These are phyloP conservation scores for Calonectria leucothoes DNA, from an alignment of 2,329 filamentous ascomycete species.

Conservation along the genomic window DNA sequence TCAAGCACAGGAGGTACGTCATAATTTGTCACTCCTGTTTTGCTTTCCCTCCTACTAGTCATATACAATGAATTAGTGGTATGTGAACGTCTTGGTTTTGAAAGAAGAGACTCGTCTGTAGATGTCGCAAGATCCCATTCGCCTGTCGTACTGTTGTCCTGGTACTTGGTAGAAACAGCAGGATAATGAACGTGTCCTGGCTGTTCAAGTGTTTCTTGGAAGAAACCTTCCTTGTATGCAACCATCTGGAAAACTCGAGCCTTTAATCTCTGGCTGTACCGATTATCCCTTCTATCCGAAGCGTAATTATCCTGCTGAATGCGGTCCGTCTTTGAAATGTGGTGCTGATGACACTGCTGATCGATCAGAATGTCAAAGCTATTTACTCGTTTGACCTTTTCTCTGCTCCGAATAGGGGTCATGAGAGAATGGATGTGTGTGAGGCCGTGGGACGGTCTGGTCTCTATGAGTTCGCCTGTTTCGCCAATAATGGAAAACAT, in stretches of 20 bases:
- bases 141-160: neutral
- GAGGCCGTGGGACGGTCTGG: neutral
- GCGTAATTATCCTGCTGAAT: neutral
- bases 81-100: neutral
- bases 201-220: neutral
- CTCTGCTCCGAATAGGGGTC: neutral
- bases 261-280: neutral
- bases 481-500: neutral
- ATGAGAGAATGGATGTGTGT: neutral
- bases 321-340: neutral
- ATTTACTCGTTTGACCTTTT: neutral
- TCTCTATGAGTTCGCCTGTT: neutral
- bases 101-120: neutral
- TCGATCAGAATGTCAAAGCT: neutral
- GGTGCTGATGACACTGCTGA: neutral
- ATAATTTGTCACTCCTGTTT: neutral
- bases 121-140: neutral
- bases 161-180: neutral
- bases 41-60: neutral
- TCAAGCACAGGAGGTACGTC: neutral
- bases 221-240: neutral
- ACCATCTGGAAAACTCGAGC: neutral
- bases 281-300: neutral
- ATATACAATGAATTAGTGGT: neutral
- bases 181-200: neutral